These are phyloP conservation scores for Penstemon davidsonii DNA, from an alignment of 257 asterid species.

Conservation along the genomic window DNA sequence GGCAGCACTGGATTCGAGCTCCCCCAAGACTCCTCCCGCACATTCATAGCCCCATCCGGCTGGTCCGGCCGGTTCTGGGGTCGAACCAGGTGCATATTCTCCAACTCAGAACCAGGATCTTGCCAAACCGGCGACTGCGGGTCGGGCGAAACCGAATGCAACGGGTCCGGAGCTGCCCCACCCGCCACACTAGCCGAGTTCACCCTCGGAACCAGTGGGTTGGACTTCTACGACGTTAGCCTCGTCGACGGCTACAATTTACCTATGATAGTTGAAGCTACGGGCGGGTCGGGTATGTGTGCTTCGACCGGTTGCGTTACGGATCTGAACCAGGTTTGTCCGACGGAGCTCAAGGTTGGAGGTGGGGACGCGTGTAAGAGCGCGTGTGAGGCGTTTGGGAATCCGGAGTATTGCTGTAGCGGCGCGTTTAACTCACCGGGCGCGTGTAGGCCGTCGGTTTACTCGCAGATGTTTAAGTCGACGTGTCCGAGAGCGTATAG, in stretches of 20 bases:
- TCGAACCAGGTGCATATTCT: slow-evolving; percentile 74
- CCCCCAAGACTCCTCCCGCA: slow-evolving; percentile 55
- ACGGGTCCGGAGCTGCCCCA: slow-evolving; percentile 89
- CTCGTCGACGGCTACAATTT: slow-evolving; percentile 93
- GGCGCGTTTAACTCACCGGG: slow-evolving; percentile 85
- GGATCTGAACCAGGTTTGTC: slow-evolving; percentile 89
- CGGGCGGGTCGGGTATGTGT: slow-evolving; percentile 88
- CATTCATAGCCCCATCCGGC: slow-evolving; percentile 75
- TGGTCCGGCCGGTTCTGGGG: slow-evolving; percentile 99
- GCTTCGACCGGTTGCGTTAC: slow-evolving; percentile 93
- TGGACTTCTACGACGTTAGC: slow-evolving; percentile 88
- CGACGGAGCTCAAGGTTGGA: slow-evolving; percentile 69
- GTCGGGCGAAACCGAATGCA: slow-evolving; percentile 73
- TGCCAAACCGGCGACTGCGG: slow-evolving; percentile 89
- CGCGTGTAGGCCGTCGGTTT: slow-evolving; percentile 76
- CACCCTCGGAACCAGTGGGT: slow-evolving; percentile 67
- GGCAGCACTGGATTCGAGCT: slow-evolving; percentile 90
- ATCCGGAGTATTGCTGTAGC: slow-evolving; percentile 86
- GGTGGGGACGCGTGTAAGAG: slow-evolving; percentile 79
- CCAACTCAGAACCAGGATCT: slow-evolving; percentile 54
- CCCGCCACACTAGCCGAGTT: slow-evolving; percentile 96
- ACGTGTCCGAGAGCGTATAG: slow-evolving; percentile 89
- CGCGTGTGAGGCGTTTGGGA: slow-evolving; percentile 89
- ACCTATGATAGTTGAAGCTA: slow-evolving; percentile 74
- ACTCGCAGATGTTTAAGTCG: slow-evolving; percentile 77